These are phyloP conservation scores for Sclerospora graminicola DNA, from an alignment of 352 stramenopile genomes.

Conservation along the genomic window DNA sequence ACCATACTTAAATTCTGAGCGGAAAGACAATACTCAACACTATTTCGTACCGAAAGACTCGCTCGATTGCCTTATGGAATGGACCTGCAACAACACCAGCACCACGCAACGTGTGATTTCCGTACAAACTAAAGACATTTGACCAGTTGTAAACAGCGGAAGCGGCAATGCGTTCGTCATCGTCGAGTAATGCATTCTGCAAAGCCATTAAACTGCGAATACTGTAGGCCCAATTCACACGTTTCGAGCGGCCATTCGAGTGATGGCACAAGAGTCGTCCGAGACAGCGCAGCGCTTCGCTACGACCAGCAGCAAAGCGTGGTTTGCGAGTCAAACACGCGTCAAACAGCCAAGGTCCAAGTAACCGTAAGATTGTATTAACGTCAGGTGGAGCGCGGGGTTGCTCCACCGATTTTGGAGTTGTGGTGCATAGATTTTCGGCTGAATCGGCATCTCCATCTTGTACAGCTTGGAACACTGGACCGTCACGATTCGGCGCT, in stretches of 20 bases:
- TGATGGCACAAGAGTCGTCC: conserved; percentile 66
- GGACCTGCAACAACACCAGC: conserved; percentile 61
- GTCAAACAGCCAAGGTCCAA: conserved; percentile 82
- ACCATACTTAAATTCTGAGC: not conserved
- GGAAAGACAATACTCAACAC: not conserved
- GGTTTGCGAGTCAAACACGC: conserved; percentile 63
- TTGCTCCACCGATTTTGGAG: conserved; percentile 16
- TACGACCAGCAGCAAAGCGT: conserved; percentile 59
- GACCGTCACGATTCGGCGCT: conserved; percentile 27
- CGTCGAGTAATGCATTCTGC: conserved; percentile 65
- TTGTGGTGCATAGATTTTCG: conserved; percentile 9
- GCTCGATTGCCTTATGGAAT: conserved; percentile 75
- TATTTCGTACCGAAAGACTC: conserved; percentile 35
- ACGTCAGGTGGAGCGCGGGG: conserved; percentile 67
- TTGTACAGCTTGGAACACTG: conserved; percentile 34
- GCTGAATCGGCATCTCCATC: conserved; percentile 20
- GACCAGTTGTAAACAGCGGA: conserved; percentile 82
- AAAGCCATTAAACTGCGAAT: conserved; percentile 77
- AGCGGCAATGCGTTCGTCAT: conserved; percentile 70
- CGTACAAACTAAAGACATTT: conserved; percentile 69
- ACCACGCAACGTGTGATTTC: conserved; percentile 72
- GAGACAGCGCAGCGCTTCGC: conserved; percentile 66
- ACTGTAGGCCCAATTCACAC: conserved; percentile 74
- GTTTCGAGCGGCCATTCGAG: conserved; percentile 60
- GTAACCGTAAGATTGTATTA: conserved; percentile 69